phyloP scores from a whole-genome alignment of 805 yeast species.

The Teunomyces lycoperdinae region DNA sequence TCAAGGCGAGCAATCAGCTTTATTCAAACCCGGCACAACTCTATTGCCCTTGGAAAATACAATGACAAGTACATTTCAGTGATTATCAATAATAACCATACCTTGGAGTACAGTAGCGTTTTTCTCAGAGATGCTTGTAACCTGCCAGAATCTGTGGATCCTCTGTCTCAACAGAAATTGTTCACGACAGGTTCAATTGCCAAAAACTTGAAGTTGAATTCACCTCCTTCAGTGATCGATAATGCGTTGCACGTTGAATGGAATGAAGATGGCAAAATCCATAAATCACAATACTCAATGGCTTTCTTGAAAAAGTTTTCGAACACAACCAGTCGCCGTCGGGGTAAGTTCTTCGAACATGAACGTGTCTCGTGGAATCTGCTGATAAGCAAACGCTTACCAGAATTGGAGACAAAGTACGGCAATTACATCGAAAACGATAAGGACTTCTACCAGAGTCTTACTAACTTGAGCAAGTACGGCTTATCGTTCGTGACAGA shows the following conservation, averaged over 20 bases:
- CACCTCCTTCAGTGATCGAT: conserved; percentile 30
- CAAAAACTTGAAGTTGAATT: conserved; percentile 32
- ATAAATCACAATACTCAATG: conserved; percentile 39
- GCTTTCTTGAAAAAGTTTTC: conserved; percentile 48
- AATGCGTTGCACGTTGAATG: conserved; percentile 41
- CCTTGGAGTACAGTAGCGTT: conserved; percentile 43
- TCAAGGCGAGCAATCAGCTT: background rate
- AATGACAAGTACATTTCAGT: conserved; percentile 25
- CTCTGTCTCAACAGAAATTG: conserved; percentile 55
- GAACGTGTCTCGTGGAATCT: conserved; percentile 39
- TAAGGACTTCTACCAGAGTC: conserved; percentile 31
- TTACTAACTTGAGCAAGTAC: conserved; percentile 47
- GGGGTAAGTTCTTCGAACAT: conserved; percentile 35
- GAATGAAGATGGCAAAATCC: conserved; percentile 25
- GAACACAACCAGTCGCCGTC: conserved; percentile 25
- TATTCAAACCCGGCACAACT: conserved; percentile 2
- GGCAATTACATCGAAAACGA: conserved; percentile 33
- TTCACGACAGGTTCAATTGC: conserved; percentile 57
- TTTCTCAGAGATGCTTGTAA: conserved; percentile 68
- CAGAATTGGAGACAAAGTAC: conserved; percentile 29
- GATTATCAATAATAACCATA: conserved; percentile 14
- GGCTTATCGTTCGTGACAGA: conserved; percentile 58
- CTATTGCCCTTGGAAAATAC: conserved; percentile 13
- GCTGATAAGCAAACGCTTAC: background rate
- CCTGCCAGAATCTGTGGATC: conserved; percentile 49